Conservation (phyloP, 768 basidiomycete genomes). For the Clitopilus hobsonii region DNA sequence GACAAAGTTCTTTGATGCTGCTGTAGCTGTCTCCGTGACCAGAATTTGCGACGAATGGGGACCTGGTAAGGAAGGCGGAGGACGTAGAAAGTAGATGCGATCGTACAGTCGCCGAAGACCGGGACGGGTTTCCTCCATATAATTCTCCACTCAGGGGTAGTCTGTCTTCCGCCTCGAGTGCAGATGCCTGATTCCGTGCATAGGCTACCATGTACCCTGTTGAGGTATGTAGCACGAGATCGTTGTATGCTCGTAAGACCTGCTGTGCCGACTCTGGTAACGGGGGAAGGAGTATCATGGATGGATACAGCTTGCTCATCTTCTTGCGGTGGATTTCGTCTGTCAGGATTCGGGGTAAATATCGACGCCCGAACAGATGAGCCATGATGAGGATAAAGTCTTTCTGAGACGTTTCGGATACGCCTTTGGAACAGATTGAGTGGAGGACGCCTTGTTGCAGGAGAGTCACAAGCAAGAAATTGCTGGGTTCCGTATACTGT, state of each 20-base stretch:
- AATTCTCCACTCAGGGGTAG: conserved; percentile 42
- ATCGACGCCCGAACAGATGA: conserved; percentile 63
- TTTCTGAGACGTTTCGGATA: conserved; percentile 34
- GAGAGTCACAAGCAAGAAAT: conserved; percentile 58
- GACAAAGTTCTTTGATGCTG: conserved; percentile 46
- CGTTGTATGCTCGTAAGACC: conserved; percentile 41
- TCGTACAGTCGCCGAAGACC: conserved; percentile 24
- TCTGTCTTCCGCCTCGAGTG: conserved; percentile 35
- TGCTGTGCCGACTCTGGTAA: conserved; percentile 34
- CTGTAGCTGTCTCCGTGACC: conserved; percentile 56
- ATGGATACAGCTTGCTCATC: conserved; percentile 43
- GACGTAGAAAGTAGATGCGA: conserved; percentile 32
- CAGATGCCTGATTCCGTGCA: conserved; percentile 28
- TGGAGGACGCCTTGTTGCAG: conserved; percentile 58
- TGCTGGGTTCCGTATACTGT: conserved; percentile 63
- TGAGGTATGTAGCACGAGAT: conserved; percentile 50
- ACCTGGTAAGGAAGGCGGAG: conserved; percentile 40
- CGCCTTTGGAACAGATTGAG: conserved; percentile 40
- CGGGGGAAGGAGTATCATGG: conserved; percentile 51
- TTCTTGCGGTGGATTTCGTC: conserved; percentile 27
- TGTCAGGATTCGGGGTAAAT: conserved; percentile 41
- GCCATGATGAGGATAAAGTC: conserved; percentile 52
- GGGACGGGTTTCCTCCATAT: neutral
- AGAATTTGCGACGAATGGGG: conserved; percentile 63
- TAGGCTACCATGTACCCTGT: conserved; percentile 49